Percentiles rank a stretch among this genome's conserved stretches.
These are phyloP conservation scores for Auriculariales sp. DNA, from an alignment of 768 basidiomycete genomes.

Conservation along the genomic window DNA sequence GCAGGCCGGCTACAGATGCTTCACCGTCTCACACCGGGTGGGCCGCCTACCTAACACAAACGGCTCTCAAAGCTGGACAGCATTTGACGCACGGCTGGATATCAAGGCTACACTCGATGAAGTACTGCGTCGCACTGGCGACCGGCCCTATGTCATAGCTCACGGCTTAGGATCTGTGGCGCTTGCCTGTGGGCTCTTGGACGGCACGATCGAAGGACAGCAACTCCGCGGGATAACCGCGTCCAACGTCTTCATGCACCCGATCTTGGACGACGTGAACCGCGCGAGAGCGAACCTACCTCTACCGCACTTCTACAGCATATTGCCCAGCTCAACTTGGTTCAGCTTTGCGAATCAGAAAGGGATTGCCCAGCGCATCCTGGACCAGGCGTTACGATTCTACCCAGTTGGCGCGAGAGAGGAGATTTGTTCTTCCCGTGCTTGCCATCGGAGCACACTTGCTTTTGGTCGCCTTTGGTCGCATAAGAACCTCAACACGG, in stretches of 20 bases:
- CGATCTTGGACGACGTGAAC: constrained; percentile 1
- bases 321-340: not conserved
- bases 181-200: not conserved
- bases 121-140: not conserved
- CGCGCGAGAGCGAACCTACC: not conserved
- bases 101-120: not conserved
- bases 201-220: not conserved
- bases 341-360: not conserved
- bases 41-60: not conserved
- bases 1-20: not conserved
- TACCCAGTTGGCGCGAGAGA: constrained; percentile 1
- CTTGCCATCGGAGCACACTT: not conserved
- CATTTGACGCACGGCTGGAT: constrained; percentile 1
- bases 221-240: not conserved
- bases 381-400: not conserved
- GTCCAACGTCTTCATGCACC: constrained; percentile 3
- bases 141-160: not conserved
- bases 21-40: not conserved
- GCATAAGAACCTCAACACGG: constrained; percentile 1
- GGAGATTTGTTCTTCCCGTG: not conserved
- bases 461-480: constrained; percentile 2
- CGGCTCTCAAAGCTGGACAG: not conserved
- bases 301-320: not conserved
- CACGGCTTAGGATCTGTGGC: constrained; percentile 1
- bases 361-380: not conserved